Conservation (phyloP, 1,284 basidiomycete genomes). For the Irpex sp. region DNA sequence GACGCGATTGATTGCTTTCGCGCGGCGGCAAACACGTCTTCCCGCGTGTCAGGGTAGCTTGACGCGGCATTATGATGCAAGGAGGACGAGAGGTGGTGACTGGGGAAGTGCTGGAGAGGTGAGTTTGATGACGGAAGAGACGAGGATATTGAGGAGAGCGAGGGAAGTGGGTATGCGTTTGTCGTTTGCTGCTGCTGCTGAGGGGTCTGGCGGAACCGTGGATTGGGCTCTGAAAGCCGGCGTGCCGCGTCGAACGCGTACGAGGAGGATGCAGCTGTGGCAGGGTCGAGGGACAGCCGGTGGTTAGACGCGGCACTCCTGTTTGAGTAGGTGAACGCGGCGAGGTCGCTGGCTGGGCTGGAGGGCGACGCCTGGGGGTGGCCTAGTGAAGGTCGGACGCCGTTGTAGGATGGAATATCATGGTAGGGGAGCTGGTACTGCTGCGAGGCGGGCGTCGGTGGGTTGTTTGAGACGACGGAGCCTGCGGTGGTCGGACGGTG, state of each 20-base stretch:
- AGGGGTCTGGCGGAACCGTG: neutral
- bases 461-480: conserved; percentile 1
- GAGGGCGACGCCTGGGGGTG: neutral
- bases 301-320: neutral
- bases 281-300: neutral
- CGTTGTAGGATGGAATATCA: neutral
- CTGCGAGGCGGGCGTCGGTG: neutral
- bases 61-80: neutral
- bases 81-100: neutral
- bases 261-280: neutral
- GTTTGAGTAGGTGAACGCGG: neutral
- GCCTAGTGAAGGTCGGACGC: neutral
- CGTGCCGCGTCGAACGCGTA: neutral
- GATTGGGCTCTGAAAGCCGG: neutral
- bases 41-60: neutral
- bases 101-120: neutral
- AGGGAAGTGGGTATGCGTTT: neutral
- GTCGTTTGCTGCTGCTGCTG: neutral
- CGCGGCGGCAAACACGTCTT: neutral
- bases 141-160: neutral
- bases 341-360: neutral
- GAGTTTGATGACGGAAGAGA: neutral
- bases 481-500: conserved; percentile 1
- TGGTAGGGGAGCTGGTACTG: neutral
- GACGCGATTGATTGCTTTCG: neutral